Evolutionary conservation across 208 protist genomes (phyloP).

Genomic region (Crithidia sp.): DNA sequence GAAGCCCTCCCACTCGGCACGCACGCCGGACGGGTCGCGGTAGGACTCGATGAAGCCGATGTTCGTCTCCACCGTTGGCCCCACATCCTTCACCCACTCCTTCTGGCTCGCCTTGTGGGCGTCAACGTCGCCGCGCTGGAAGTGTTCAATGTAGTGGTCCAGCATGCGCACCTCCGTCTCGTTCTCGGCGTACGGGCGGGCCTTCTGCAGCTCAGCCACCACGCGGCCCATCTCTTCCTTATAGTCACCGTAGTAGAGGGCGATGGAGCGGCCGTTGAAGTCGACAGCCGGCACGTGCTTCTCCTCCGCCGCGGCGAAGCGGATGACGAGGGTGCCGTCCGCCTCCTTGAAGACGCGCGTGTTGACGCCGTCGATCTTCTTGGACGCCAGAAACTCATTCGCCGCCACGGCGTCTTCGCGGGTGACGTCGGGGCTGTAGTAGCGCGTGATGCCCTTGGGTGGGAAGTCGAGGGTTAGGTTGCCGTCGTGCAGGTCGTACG

Average conservation of each 20-base stretch:
- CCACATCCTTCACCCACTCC: slow-evolving; percentile 92
- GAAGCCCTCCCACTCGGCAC: slow-evolving; percentile 94
- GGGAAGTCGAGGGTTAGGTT: slow-evolving; percentile 75
- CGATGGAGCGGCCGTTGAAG: slow-evolving; percentile 61
- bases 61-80: slow-evolving; percentile 92
- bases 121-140: slow-evolving; percentile 79
- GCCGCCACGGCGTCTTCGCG: slow-evolving; percentile 71
- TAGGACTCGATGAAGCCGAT: slow-evolving; percentile 96
- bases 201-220: slow-evolving; percentile 55
- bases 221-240: slow-evolving; percentile 66
- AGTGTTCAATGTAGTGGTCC: slow-evolving; percentile 87
- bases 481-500: slow-evolving; percentile 62
- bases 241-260: slow-evolving; percentile 84
- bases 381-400: slow-evolving; percentile 73
- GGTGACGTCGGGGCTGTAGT: slow-evolving; percentile 85
- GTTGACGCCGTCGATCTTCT: slow-evolving; percentile 74
- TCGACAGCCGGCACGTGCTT: slow-evolving; percentile 41
- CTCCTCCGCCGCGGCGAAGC: slow-evolving; percentile 50
- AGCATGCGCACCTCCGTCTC: slow-evolving; percentile 88
- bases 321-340: slow-evolving; percentile 51
- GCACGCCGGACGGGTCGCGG: slow-evolving; percentile 90
- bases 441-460: slow-evolving; percentile 72
- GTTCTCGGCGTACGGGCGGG: slow-evolving; percentile 71
- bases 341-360: slow-evolving; percentile 81
- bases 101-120: slow-evolving; percentile 89